Percentiles rank a stretch among this genome's conserved stretches.
Evolutionary conservation across 495 filamentous ascomycete species (phyloP).

Genomic region (Apodospora peruviana): DNA sequence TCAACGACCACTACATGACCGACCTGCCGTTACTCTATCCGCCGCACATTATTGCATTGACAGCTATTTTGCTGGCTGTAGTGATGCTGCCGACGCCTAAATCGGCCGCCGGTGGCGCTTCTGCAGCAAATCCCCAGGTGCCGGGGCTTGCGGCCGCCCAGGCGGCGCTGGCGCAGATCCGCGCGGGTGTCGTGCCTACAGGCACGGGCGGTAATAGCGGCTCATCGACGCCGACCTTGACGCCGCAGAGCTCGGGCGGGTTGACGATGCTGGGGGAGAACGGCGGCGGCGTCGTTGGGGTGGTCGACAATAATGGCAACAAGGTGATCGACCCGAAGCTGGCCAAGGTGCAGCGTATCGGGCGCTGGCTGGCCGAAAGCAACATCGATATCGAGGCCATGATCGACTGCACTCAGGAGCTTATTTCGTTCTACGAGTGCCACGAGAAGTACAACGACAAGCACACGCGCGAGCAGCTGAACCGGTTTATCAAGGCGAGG

Average conservation of each 20-base stretch:
- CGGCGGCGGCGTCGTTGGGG: conserved; percentile 10
- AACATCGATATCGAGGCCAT: conserved; percentile 87
- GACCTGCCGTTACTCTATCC: conserved; percentile 84
- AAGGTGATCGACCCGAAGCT: conserved; percentile 31
- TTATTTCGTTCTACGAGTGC: conserved; percentile 90
- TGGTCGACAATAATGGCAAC: neutral
- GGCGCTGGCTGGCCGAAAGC: conserved; percentile 86
- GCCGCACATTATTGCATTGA: conserved; percentile 85
- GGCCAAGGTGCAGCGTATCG: conserved; percentile 65
- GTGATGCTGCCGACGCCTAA: conserved; percentile 46
- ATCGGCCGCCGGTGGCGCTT: neutral
- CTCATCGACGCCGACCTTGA: neutral
- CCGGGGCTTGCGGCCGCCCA: conserved; percentile 34
- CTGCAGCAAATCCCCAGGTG: neutral
- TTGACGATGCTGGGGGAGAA: conserved; percentile 16
- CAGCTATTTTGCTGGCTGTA: conserved; percentile 80
- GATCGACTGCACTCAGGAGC: conserved; percentile 89
- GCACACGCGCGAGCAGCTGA: conserved; percentile 56
- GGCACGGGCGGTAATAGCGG: too few relatives aligned
- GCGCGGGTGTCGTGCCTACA: conserved; percentile 8
- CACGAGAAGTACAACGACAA: conserved; percentile 90
- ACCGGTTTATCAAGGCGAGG: conserved; percentile 75
- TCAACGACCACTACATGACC: conserved; percentile 96
- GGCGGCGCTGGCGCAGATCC: conserved; percentile 31
- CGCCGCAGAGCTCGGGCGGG: conserved; percentile 6